Conservation (phyloP, 805 yeast species). For the Tetrapisispora pingtungensis region DNA sequence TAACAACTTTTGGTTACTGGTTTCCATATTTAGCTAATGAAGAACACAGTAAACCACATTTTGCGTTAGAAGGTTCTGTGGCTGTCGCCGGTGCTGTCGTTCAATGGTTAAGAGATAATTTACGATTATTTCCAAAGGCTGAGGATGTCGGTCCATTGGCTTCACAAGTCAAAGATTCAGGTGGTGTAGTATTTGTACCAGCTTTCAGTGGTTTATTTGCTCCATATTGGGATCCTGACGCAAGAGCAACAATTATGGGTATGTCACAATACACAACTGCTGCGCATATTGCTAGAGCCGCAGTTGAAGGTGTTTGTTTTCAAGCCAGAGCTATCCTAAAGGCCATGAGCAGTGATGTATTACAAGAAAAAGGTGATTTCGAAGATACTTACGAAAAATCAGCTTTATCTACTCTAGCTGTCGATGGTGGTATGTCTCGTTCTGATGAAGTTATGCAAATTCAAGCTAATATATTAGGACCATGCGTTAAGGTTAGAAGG, state of each 20-base stretch:
- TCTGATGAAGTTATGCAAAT: constrained; percentile 88
- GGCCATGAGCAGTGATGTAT: constrained; percentile 80
- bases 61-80: constrained; percentile 89
- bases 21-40: constrained; percentile 49
- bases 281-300: constrained; percentile 87
- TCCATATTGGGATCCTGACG: constrained; percentile 91
- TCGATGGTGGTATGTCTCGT: constrained; percentile 93
- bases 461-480: constrained; percentile 86
- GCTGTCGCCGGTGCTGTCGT: constrained; percentile 93
- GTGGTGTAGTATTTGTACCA: constrained; percentile 91
- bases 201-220: constrained; percentile 92
- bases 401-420: constrained; percentile 51
- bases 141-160: constrained; percentile 89
- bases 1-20: constrained; percentile 88
- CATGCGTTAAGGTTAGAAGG: constrained; percentile 69
- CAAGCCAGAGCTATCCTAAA: constrained; percentile 85
- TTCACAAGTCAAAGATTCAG: constrained; percentile 65
- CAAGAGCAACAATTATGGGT: constrained; percentile 89
- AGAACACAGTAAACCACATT: constrained; percentile 48
- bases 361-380: constrained; percentile 37
- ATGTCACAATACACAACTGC: constrained; percentile 88
- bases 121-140: constrained; percentile 69
- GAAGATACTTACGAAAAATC: constrained; percentile 33
- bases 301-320: constrained; percentile 89
- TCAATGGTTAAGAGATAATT: constrained; percentile 88